phyloP scores from a whole-genome alignment of 805 yeast genomes.

The Hagleromyces aurorensis region DNA sequence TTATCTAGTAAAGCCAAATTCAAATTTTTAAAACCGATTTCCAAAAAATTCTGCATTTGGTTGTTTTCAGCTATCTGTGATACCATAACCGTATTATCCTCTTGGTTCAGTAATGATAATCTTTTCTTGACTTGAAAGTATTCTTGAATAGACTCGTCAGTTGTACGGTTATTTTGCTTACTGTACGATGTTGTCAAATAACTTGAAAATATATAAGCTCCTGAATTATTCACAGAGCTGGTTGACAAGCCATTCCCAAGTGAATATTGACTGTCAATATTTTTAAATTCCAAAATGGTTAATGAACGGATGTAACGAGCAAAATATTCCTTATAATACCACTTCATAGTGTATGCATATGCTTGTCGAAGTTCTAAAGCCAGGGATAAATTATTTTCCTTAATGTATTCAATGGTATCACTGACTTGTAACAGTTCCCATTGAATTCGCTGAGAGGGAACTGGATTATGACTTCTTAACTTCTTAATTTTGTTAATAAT shows the following conservation, averaged over 20 bases:
- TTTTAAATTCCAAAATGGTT: conserved; percentile 49
- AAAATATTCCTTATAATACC: conserved; percentile 84
- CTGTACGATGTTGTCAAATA: conserved; percentile 20
- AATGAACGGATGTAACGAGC: conserved; percentile 67
- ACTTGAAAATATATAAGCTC: conserved; percentile 20
- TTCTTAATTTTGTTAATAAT: conserved; percentile 56
- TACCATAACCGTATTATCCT: conserved; percentile 58
- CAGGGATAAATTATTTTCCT: conserved; percentile 46
- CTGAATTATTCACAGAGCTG: conserved; percentile 23
- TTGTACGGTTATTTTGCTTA: conserved; percentile 7
- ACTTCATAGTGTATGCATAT: conserved; percentile 78
- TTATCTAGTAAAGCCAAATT: conserved; percentile 69
- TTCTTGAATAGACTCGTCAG: conserved; percentile 37
- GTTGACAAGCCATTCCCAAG: conserved; percentile 40
- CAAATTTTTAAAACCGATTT: conserved; percentile 64
- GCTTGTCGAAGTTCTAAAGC: conserved; percentile 73
- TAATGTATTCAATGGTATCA: conserved; percentile 53
- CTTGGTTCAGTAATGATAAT: conserved; percentile 44
- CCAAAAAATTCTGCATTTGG: conserved; percentile 58
- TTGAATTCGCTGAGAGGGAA: conserved; percentile 71
- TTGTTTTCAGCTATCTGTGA: conserved; percentile 81
- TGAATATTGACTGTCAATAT: conserved; percentile 48
- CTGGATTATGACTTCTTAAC: conserved; percentile 52
- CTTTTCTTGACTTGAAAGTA: conserved; percentile 55
- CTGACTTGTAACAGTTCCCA: conserved; percentile 52